Evolutionary conservation across 306 rosid species (phyloP).

Genomic region (Quercus ilex): DNA sequence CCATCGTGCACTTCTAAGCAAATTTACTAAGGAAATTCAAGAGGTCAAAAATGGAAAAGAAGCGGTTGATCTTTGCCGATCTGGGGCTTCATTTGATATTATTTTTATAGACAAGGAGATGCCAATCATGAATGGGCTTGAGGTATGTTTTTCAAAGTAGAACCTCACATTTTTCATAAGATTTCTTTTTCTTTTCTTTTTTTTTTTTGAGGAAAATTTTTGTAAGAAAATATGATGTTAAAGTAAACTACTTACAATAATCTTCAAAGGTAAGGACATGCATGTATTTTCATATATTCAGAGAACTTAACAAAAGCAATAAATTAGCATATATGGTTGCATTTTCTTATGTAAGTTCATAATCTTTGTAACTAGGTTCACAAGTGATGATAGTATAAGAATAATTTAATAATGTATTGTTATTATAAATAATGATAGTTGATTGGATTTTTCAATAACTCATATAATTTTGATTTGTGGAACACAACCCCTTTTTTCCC

Average conservation of each 20-base stretch:
- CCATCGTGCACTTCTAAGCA: neutral
- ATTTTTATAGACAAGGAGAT: slow-evolving; percentile 34
- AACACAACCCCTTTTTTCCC: too few relatives aligned
- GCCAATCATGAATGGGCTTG: slow-evolving; percentile 29
- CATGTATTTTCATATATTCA: too few relatives aligned
- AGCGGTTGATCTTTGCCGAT: slow-evolving; percentile 22
- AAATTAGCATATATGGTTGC: neutral
- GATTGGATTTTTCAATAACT: too few relatives aligned
- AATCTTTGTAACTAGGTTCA: neutral
- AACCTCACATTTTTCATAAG: neutral
- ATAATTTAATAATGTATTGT: neutral
- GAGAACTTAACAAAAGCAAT: too few relatives aligned
- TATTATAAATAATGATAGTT: too few relatives aligned
- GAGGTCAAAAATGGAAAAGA: slow-evolving; percentile 22
- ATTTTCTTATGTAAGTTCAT: too few relatives aligned
- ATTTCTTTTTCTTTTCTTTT: neutral
- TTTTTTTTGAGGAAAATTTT: neutral
- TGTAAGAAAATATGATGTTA: neutral
- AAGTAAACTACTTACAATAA: neutral
- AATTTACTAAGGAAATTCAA: neutral
- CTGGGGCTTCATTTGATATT: slow-evolving; percentile 30
- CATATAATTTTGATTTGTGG: too few relatives aligned
- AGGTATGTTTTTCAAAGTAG: slow-evolving; percentile 19
- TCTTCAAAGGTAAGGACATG: too few relatives aligned
- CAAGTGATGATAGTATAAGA: neutral